Conservation (phyloP, 768 basidiomycete genomes). For the Porpolomopsis calyptriformis region DNA sequence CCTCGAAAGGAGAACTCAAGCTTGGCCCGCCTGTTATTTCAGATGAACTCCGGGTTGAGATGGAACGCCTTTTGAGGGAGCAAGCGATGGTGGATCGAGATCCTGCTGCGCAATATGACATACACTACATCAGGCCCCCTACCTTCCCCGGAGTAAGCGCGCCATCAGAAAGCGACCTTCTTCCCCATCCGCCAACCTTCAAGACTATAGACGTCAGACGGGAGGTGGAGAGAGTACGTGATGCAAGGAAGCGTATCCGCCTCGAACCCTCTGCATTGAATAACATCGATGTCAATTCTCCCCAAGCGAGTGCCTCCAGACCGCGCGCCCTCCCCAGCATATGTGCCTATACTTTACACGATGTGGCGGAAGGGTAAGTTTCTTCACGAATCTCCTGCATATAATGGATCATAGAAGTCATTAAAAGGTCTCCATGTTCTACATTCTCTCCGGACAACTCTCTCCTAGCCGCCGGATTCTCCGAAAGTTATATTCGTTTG, state of each 20-base stretch:
- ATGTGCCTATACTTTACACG: constrained; percentile 91
- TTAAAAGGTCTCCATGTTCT: constrained; percentile 64
- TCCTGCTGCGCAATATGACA: constrained; percentile 54
- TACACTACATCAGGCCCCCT: constrained; percentile 41
- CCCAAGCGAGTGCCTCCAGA: constrained; percentile 46
- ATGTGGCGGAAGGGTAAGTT: constrained; percentile 85
- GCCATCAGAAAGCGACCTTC: constrained; percentile 62
- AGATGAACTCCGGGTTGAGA: constrained; percentile 73
- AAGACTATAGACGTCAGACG: constrained; percentile 80
- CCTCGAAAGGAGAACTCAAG: constrained; percentile 66
- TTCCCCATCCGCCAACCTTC: constrained; percentile 75
- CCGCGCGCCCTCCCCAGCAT: constrained; percentile 79
- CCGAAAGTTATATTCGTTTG: constrained; percentile 88
- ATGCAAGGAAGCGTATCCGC: constrained; percentile 85
- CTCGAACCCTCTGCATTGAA: constrained; percentile 64
- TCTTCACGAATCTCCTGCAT: constrained; percentile 3
- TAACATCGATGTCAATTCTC: constrained; percentile 45
- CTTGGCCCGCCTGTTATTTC: constrained; percentile 73
- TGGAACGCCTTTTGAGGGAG: constrained; percentile 69
- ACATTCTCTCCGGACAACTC: constrained; percentile 87
- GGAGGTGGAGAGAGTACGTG: constrained; percentile 82
- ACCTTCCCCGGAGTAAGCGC: constrained; percentile 45
- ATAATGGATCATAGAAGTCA: constrained; percentile 8
- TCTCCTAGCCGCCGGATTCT: constrained; percentile 88
- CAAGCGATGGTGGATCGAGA: constrained; percentile 70